A percentile compares a stretch with the other conserved stretches of the same genome.
Evolutionary conservation across 352 stramenopile genomes (phyloP).

Genomic region (Globisporangium mamillatum): DNA sequence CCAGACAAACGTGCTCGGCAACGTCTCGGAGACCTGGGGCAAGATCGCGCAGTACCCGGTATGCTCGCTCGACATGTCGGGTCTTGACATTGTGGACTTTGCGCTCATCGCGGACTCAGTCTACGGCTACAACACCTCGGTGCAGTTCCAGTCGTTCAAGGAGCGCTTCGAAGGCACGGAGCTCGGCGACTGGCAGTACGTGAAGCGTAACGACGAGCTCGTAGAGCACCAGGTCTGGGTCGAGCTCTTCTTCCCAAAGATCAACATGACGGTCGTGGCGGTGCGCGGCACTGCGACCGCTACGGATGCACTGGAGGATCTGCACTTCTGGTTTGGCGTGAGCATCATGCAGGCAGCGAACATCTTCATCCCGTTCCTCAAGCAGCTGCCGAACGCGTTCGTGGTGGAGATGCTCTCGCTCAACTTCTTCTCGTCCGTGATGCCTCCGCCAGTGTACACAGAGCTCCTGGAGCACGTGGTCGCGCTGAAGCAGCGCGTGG

Average conservation of each 20-base stretch:
- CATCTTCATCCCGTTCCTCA: conserved; percentile 84
- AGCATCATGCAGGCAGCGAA: conserved; percentile 85
- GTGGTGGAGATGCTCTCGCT: conserved; percentile 85
- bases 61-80: conserved; percentile 60
- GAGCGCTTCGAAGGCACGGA: conserved; percentile 81
- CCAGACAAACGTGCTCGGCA: conserved; percentile 22
- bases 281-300: conserved; percentile 81
- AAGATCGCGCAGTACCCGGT: conserved; percentile 77
- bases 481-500: conserved; percentile 56
- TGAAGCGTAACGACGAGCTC: conserved; percentile 63
- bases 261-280: conserved; percentile 85
- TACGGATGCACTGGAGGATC: conserved; percentile 80
- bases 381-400: conserved; percentile 73
- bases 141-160: conserved; percentile 72
- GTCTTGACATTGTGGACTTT: conserved; percentile 80
- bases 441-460: conserved; percentile 77
- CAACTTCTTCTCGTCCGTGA: conserved; percentile 60
- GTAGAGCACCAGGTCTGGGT: conserved; percentile 78
- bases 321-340: conserved; percentile 88
- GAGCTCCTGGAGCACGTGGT: conserved; percentile 67
- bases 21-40: conserved; percentile 37
- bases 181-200: conserved; percentile 73
- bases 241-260: conserved; percentile 76
- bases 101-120: conserved; percentile 79
- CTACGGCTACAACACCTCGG: conserved; percentile 75